phyloP scores from a whole-genome alignment of 192 early-diverging fungal species.

The Dissophora ornata region DNA sequence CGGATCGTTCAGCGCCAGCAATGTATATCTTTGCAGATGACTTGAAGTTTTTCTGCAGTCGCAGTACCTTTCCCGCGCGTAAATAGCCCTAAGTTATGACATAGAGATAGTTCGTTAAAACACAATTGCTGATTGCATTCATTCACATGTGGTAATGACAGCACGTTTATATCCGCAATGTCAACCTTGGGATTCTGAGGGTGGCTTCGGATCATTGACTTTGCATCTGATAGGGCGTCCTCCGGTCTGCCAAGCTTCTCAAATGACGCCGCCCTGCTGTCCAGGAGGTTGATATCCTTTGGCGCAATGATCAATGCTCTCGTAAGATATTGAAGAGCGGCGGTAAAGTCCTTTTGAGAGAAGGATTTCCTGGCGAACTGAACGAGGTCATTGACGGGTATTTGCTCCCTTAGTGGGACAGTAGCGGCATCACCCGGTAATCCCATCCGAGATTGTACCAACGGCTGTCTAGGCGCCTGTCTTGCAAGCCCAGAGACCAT shows the following conservation, averaged over 20 bases:
- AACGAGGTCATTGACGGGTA: constrained; percentile 46
- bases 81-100: constrained; percentile 24
- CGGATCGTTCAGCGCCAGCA: constrained; percentile 37
- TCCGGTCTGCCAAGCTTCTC: constrained; percentile 29
- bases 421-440: background rate
- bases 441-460: background rate
- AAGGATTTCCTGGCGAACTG: constrained; percentile 35
- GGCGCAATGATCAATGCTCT: constrained; percentile 32
- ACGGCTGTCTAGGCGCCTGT: background rate
- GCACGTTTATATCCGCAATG: background rate
- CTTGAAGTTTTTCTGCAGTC: constrained; percentile 37
- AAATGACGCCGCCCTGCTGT: constrained; percentile 38
- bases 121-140: background rate
- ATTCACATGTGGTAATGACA: too few relatives aligned
- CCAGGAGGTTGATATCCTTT: constrained; percentile 44
- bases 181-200: constrained; percentile 43
- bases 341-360: constrained; percentile 31
- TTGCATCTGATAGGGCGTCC: constrained; percentile 32
- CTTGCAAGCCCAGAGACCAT: background rate
- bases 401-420: background rate
- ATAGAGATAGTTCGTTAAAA: too few relatives aligned
- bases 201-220: constrained; percentile 29
- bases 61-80: constrained; percentile 35
- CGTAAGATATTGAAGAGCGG: constrained; percentile 15
- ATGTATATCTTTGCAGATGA: constrained; percentile 27